Conservation (phyloP, 495 filamentous ascomycete genomes). For the Podospora pseudoanserina region DNA sequence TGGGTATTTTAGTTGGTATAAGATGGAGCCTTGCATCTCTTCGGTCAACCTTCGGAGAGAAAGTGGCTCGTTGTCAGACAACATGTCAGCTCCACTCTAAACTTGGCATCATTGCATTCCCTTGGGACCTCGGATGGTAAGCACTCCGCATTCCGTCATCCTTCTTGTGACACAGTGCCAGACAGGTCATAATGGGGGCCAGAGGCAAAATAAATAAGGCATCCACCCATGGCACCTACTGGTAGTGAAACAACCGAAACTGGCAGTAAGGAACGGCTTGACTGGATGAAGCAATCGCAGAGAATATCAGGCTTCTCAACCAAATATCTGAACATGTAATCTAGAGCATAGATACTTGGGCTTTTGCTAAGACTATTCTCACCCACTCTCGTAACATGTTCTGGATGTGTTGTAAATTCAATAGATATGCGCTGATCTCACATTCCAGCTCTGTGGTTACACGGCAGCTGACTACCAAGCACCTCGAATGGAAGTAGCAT, state of each 20-base stretch:
- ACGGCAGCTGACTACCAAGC: not conserved
- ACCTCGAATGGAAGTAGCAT: no score
- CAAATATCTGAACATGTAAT: no score
- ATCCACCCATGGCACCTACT: no score
- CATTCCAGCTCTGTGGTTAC: not conserved
- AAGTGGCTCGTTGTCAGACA: not conserved
- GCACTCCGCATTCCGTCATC: not conserved
- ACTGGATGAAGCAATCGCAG: no score
- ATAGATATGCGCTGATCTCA: not conserved
- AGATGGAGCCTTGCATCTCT: not conserved
- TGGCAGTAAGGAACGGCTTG: no score
- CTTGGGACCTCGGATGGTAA: not conserved
- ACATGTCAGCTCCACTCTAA: not conserved
- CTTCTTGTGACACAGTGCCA: not conserved
- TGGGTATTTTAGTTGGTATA: not conserved
- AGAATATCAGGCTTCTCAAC: no score
- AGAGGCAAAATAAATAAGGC: no score
- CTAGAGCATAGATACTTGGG: no score
- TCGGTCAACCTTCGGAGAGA: not conserved
- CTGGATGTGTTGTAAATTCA: not conserved
- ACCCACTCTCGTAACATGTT: no score
- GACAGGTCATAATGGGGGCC: no score
- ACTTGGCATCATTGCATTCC: not conserved
- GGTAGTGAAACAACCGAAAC: no score
- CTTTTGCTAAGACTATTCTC: no score